Conservation (phyloP, 768 basidiomycete species). For the Porphyrellus cyaneotinctus region DNA sequence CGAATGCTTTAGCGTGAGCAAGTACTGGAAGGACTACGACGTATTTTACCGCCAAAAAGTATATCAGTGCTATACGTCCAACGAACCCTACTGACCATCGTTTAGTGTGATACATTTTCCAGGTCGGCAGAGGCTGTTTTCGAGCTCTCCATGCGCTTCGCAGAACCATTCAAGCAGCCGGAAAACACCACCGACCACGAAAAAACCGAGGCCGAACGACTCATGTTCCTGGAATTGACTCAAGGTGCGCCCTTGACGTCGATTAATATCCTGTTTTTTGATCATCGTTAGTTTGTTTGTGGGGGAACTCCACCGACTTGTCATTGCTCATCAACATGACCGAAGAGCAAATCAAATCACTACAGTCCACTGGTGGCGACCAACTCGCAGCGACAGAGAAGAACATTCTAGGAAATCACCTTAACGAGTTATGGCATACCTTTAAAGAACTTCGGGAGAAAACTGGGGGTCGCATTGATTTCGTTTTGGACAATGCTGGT, state of each 20-base stretch:
- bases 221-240: slow-evolving; percentile 89
- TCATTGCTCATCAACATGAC: slow-evolving; percentile 96
- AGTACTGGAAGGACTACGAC: slow-evolving; percentile 87
- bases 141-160: slow-evolving; percentile 89
- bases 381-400: slow-evolving; percentile 93
- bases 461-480: slow-evolving; percentile 72
- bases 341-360: slow-evolving; percentile 92
- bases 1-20: slow-evolving; percentile 90
- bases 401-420: slow-evolving; percentile 89
- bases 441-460: slow-evolving; percentile 66
- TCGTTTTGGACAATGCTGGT: slow-evolving; percentile 85
- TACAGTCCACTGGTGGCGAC: slow-evolving; percentile 97
- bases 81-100: slow-evolving; percentile 5
- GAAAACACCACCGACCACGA: slow-evolving; percentile 49
- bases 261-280: neutral
- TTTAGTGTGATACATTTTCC: slow-evolving; percentile 89
- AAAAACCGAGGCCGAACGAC: slow-evolving; percentile 64
- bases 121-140: slow-evolving; percentile 91
- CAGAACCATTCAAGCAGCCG: slow-evolving; percentile 69
- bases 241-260: slow-evolving; percentile 53
- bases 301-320: slow-evolving; percentile 96
- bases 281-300: slow-evolving; percentile 70
- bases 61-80: slow-evolving; percentile 1
- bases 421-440: slow-evolving; percentile 66
- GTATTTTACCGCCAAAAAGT: slow-evolving; percentile 95